Evolutionary conservation across 331 rosid species (phyloP).

Genomic region (Prunus yedoensis): DNA sequence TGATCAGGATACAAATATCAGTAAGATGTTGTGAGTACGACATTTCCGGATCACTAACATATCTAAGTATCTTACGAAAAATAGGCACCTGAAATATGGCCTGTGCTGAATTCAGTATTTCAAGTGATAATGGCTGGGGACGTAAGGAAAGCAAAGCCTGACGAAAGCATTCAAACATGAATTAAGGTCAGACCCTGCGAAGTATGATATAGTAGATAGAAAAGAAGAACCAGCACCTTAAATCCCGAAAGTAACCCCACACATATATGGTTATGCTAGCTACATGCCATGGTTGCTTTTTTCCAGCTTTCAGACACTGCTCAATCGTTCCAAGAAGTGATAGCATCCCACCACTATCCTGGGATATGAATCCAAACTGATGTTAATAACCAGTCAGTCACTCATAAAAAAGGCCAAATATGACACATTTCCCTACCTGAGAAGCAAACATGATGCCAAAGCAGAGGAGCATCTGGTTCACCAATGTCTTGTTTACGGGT

Average conservation of each 20-base stretch:
- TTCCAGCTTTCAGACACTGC: conserved; percentile 93
- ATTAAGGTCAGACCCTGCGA: neutral
- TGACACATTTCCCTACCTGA: conserved; percentile 57
- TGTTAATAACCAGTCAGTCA: conserved; percentile 28
- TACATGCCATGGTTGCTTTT: conserved; percentile 79
- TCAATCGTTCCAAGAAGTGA: conserved; percentile 81
- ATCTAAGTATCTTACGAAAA: neutral
- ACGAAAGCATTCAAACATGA: conserved; percentile 29
- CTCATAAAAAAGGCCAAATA: conserved; percentile 21
- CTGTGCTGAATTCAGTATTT: conserved; percentile 74
- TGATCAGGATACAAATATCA: conserved; percentile 35
- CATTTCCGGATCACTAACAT: conserved; percentile 8
- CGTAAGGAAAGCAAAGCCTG: too few species aligned
- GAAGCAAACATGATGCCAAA: conserved; percentile 89
- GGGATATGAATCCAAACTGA: conserved; percentile 35
- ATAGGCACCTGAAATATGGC: conserved; percentile 76
- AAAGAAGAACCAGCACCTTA: conserved; percentile 57
- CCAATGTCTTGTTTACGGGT: conserved; percentile 89
- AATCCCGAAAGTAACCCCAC: conserved; percentile 89
- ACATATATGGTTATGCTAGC: conserved; percentile 88
- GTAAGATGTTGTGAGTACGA: conserved; percentile 15
- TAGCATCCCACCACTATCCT: conserved; percentile 86
- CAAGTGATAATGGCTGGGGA: conserved; percentile 69
- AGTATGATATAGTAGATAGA: neutral
- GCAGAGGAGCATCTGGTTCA: conserved; percentile 98